These are phyloP conservation scores for Leptodontidium sp. DNA, from an alignment of 2,329 filamentous ascomycete species.

Conservation along the genomic window DNA sequence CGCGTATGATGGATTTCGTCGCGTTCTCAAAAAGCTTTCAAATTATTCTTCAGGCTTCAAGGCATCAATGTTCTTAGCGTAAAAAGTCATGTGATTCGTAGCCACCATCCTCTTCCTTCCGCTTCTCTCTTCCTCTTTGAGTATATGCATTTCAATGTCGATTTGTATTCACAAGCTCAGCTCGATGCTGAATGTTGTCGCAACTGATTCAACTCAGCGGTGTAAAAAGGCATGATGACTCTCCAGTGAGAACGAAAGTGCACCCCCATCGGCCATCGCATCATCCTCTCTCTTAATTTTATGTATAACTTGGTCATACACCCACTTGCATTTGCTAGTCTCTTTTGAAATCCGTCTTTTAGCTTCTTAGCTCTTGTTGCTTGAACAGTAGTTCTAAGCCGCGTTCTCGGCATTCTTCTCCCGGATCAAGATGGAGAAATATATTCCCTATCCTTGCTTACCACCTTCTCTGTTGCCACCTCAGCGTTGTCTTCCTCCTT, in stretches of 20 bases:
- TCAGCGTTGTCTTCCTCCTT: background rate
- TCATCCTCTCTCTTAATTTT: background rate
- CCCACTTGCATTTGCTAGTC: too few species aligned
- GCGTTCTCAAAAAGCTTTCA: constrained; percentile 26
- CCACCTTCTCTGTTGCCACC: background rate
- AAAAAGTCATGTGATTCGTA: background rate
- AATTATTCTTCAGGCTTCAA: constrained; percentile 28
- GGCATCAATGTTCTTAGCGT: constrained; percentile 22
- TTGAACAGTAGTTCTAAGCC: background rate
- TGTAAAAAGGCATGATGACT: too few species aligned
- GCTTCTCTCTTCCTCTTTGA: background rate
- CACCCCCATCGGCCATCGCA: background rate
- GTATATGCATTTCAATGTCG: background rate
- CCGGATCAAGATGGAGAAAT: constrained; percentile 1
- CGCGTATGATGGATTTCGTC: constrained; percentile 23
- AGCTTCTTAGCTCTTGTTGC: background rate
- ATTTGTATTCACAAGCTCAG: background rate
- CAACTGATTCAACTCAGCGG: too few species aligned
- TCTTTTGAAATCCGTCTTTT: too few species aligned
- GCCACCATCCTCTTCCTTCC: background rate
- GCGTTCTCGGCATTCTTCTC: background rate
- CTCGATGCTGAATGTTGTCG: too few species aligned
- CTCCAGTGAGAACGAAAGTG: too few species aligned
- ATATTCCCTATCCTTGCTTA: background rate
- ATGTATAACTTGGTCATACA: background rate